phyloP scores from a whole-genome alignment of 2,329 filamentous ascomycete species.

The Didymella pomorum region DNA sequence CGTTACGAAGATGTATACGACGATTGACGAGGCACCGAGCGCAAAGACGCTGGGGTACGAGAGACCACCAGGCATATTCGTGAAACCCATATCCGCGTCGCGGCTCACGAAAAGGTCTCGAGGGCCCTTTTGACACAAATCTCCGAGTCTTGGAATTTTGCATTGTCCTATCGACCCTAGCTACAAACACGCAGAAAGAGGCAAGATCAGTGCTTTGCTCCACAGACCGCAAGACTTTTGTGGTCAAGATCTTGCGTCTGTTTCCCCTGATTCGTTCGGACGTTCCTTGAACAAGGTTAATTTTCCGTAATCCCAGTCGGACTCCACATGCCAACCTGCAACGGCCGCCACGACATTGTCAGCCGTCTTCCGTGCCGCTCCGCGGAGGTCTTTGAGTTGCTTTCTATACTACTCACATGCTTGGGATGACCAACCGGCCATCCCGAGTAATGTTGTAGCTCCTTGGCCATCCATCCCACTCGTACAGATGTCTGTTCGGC shows the following conservation, averaged over 20 bases:
- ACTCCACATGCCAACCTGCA: slow-evolving; percentile 11
- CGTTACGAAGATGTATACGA: slow-evolving; percentile 4
- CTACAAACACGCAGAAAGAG: not conserved
- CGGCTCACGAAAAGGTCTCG: not conserved
- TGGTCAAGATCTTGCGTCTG: not conserved
- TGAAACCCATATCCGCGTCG: not conserved
- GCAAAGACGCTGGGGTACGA: slow-evolving; percentile 7
- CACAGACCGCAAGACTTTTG: not conserved
- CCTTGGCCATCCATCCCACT: not conserved
- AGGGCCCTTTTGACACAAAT: not conserved
- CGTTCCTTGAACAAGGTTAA: not conserved
- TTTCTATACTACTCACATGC: too few species aligned
- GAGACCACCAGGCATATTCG: not conserved
- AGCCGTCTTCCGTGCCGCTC: not conserved
- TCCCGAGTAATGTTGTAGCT: too few species aligned
- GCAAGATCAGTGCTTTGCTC: slow-evolving; percentile 4
- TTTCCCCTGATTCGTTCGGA: not conserved
- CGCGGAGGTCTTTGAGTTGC: not conserved
- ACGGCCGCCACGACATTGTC: not conserved
- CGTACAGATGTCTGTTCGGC: not conserved
- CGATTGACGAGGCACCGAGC: not conserved
- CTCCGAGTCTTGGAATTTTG: not conserved
- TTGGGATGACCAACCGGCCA: too few species aligned
- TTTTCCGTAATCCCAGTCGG: not conserved
- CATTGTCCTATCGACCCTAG: not conserved